phyloP scores from a whole-genome alignment of 2,329 filamentous ascomycete species.

The Fusarium goolgardi region DNA sequence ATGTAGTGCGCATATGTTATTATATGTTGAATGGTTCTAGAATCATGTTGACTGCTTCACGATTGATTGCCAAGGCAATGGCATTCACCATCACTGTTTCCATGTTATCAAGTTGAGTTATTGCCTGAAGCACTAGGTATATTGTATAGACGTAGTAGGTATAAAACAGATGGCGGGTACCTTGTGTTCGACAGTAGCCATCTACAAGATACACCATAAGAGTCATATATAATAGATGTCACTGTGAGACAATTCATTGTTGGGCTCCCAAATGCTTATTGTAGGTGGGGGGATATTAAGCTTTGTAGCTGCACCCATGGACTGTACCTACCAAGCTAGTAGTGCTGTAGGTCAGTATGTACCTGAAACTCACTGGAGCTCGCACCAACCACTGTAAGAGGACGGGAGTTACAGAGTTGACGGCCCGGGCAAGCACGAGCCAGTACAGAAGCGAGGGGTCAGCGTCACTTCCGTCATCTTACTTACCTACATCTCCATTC shows the following conservation, averaged over 20 bases:
- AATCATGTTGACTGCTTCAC: not conserved
- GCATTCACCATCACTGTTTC: not conserved
- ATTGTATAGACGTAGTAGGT: no score
- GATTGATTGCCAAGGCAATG: not conserved
- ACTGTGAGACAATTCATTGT: not conserved
- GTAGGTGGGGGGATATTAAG: not conserved
- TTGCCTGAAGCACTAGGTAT: not conserved
- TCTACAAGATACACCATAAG: not conserved
- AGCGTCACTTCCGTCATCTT: slow-evolving; percentile 32
- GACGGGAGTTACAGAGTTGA: slow-evolving; percentile 7
- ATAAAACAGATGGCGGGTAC: not conserved
- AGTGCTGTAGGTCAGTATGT: not conserved
- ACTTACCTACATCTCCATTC: slow-evolving; percentile 13
- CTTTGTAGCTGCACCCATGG: not conserved
- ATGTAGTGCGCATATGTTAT: not conserved
- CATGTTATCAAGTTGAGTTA: no score
- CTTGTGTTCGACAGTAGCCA: not conserved
- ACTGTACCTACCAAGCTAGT: not conserved
- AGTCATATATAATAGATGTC: not conserved
- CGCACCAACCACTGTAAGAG: slow-evolving; percentile 24
- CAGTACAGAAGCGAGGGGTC: slow-evolving; percentile 15
- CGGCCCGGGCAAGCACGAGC: slow-evolving; percentile 31
- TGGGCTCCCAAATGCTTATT: not conserved
- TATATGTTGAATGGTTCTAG: not conserved
- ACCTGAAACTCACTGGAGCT: slow-evolving; percentile 12